These are phyloP conservation scores for Fennellomyces sp. DNA, from an alignment of 371 early-diverging fungal genomes.

Conservation along the genomic window DNA sequence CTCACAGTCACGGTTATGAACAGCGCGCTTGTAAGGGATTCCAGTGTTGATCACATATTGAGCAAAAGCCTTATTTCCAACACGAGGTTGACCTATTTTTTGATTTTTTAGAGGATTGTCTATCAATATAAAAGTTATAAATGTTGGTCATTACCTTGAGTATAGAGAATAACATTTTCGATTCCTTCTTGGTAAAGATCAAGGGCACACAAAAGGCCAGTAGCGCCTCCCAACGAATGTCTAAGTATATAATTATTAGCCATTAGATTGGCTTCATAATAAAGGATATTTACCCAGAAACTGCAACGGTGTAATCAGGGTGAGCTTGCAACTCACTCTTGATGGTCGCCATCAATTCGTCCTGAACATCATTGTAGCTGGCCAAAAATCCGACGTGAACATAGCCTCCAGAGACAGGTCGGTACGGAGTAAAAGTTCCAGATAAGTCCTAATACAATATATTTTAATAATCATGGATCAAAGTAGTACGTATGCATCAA, in stretches of 20 bases:
- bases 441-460: constrained; percentile 12
- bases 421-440: constrained; percentile 4
- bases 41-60: too few species aligned
- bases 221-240: constrained; percentile 23
- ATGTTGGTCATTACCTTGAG: constrained; percentile 9
- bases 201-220: constrained; percentile 16
- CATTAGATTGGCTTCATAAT: too few species aligned
- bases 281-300: neutral
- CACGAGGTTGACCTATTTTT: neutral
- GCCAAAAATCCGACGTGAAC: constrained; percentile 18
- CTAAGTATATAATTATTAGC: constrained; percentile 1
- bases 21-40: too few species aligned
- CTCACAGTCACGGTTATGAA: too few species aligned
- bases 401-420: constrained; percentile 9
- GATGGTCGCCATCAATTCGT: neutral
- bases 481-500: too few species aligned
- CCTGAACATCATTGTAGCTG: constrained; percentile 10
- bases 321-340: neutral
- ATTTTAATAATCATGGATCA: too few species aligned
- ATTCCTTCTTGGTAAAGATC: constrained; percentile 21
- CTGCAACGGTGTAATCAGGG: neutral
- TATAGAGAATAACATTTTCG: neutral
- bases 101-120: too few species aligned
- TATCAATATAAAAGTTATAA: too few species aligned
- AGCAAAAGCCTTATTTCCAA: too few species aligned